Base-by-base conservation (phyloP, 768 basidiomycete species). In the Trametes punicea region DNA sequence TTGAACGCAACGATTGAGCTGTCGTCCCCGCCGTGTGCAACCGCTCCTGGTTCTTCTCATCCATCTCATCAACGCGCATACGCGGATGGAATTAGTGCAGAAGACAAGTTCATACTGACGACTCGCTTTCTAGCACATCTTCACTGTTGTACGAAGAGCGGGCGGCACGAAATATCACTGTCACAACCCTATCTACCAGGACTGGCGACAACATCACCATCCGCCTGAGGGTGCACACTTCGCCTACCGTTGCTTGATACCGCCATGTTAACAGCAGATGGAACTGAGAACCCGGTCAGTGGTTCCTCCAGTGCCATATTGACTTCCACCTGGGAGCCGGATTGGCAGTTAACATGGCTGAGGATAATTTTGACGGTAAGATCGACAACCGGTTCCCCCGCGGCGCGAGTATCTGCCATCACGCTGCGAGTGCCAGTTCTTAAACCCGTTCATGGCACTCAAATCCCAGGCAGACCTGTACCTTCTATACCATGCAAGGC, bases 221-320 rank as follows among this genome's bases (percentile, higher is more conserved):
- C 52, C 63, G 68, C 23, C 67, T 69, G 59, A 45, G 46, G 46
- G 64, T 61, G 31, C 36, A 59, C 47, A 1, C 21, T 13, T 4
- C 11, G 9, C 11, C 4, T 2, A 15, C 16, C 21, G 20, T 6
- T 29, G 16, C 5, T 11, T 18, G 20, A 5, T 2, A 31, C 6
- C 9, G 31, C 11, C 15, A 21, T 5, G 36, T 38, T 46, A 6
- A 49, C 15, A 27, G 27, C 26, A 30, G 7, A 5, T 7, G 20
- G 64, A 60, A 69, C 91, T 1, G 88, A 98, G 67, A 98, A 98
- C 69, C 95, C 95, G 95, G 95, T 7, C 84, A 81, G 6, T 94
- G 91, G 88, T 70, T 92, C 62, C 79, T 92, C 64, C 89, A 90
- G 68, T 92, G 84, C 67, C 88, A 90, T 67, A 87, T 88, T 57